Base-by-base conservation (phyloP, 495 filamentous ascomycete species). In the Penicillium coffeae region DNA sequence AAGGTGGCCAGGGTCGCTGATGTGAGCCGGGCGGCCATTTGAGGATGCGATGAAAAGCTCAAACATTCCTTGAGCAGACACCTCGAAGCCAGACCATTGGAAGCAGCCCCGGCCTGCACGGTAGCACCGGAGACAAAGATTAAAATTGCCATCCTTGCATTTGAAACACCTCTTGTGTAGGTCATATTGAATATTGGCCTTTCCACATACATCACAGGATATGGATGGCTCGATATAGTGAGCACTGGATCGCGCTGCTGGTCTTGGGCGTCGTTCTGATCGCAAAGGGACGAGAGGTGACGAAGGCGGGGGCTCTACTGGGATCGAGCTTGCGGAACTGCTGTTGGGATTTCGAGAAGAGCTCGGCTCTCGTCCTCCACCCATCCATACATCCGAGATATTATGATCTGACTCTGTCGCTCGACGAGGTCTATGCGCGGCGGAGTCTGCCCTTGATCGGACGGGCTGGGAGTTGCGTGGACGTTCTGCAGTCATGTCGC, bases 41-140 rank as follows among this genome's bases (percentile, higher is more conserved):
- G 70, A 59, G 15, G 74, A 71, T 36, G 65, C 66, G 33, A 67
- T 52, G 12, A 66, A 64, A 5, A 60, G 59, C 46, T 77, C 64
- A 36, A 82, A 90, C n/a, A 72, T 75, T 14, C 70, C 66, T 56
- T 76, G 70, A 1, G 88, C 86, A 8, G 76, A 75, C 47, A 77
- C 58, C 19, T 83, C 82, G 61, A 93, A 93, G 9, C 89, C 88
- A 47, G 77, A 84, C 86, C 88, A 93, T 51, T 87, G 73, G 2
- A 81, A 72, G 64, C 90, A 95, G 18, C 90, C 89, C 57, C 74
- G 75, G n/a, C 82, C 80, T 21, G 62, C 42, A 25, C 87, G 83
- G 64, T 88, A 95, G 69, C 90, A 96, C 51, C 74, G 75, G 1
- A 86, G 66, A 56, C 90, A 96, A 15, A 95, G 71, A 60, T 90